A percentile compares a stretch with the other conserved stretches of the same genome.
Evolutionary conservation across 2,329 filamentous ascomycete genomes (phyloP).

Genomic region (Blumeria hordei): DNA sequence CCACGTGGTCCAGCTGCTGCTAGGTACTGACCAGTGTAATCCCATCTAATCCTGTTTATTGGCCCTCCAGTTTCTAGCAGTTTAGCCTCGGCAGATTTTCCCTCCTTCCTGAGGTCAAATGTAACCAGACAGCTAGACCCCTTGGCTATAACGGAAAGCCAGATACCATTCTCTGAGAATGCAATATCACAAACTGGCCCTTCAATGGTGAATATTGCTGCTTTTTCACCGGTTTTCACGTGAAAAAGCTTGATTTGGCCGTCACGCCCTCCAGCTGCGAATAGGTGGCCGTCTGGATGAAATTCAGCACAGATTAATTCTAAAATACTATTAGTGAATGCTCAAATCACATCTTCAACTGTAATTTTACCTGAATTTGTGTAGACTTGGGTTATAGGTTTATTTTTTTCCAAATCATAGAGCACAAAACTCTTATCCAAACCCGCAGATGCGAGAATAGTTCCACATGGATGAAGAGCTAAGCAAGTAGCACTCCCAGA

Average conservation of each 20-base stretch:
- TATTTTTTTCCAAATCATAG: constrained; percentile 49
- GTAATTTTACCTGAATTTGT: constrained; percentile 47
- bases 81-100: constrained; percentile 58
- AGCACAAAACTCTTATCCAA: constrained; percentile 81
- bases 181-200: constrained; percentile 50
- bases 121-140: constrained; percentile 58
- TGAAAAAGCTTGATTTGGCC: constrained; percentile 79
- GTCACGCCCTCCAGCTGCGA: constrained; percentile 58
- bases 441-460: constrained; percentile 67
- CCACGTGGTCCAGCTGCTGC: constrained; percentile 60
- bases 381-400: constrained; percentile 54
- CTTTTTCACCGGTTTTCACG: constrained; percentile 52
- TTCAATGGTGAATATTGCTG: constrained; percentile 46
- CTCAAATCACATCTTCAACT: neutral
- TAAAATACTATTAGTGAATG: constrained; percentile 6
- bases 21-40: constrained; percentile 86
- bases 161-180: constrained; percentile 94
- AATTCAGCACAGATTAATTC: constrained; percentile 46
- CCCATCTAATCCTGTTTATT: constrained; percentile 63
- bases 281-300: constrained; percentile 88
- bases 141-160: constrained; percentile 66
- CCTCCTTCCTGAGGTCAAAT: constrained; percentile 82
- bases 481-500: constrained; percentile 58
- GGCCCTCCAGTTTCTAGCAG: constrained; percentile 61
- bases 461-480: constrained; percentile 58